A percentile compares a stretch with the other conserved stretches of the same genome.
Evolutionary conservation across 768 basidiomycete species (phyloP).

Genomic region (Leccinum uliginosum): DNA sequence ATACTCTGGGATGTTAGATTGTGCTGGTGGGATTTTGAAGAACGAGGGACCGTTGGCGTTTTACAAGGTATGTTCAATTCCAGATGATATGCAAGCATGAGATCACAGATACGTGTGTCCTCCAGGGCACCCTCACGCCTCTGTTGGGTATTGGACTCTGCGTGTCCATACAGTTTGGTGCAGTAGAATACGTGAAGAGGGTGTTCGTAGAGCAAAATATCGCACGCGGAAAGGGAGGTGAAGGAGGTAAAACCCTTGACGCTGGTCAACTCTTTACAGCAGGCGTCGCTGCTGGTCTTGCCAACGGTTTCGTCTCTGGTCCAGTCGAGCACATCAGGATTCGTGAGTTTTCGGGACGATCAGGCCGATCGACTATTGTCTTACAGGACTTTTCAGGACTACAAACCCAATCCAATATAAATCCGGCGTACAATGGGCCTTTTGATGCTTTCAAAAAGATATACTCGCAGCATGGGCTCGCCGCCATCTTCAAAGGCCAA

Average conservation of each 20-base stretch:
- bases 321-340: conserved; percentile 98
- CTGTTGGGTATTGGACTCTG: conserved; percentile 90
- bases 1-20: conserved; percentile 82
- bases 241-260: conserved; percentile 56
- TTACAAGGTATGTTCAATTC: conserved; percentile 66
- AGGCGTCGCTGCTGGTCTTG: conserved; percentile 82
- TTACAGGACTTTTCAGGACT: conserved; percentile 50
- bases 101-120: not conserved
- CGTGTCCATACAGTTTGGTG: conserved; percentile 95
- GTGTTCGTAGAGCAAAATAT: conserved; percentile 65
- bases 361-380: not conserved
- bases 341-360: conserved; percentile 14
- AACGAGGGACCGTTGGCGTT: conserved; percentile 92
- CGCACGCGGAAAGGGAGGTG: conserved; percentile 54
- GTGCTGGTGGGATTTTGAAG: conserved; percentile 84
- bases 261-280: conserved; percentile 65
- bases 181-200: conserved; percentile 81
- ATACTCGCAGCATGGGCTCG: conserved; percentile 64
- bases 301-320: conserved; percentile 90
- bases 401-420: conserved; percentile 82
- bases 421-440: conserved; percentile 78
- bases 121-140: conserved; percentile 84
- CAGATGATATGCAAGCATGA: not conserved
- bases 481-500: conserved; percentile 92
- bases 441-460: conserved; percentile 88